These are phyloP conservation scores for Carallia brachiata DNA, from an alignment of 345 rosid genomes.

Conservation along the genomic window DNA sequence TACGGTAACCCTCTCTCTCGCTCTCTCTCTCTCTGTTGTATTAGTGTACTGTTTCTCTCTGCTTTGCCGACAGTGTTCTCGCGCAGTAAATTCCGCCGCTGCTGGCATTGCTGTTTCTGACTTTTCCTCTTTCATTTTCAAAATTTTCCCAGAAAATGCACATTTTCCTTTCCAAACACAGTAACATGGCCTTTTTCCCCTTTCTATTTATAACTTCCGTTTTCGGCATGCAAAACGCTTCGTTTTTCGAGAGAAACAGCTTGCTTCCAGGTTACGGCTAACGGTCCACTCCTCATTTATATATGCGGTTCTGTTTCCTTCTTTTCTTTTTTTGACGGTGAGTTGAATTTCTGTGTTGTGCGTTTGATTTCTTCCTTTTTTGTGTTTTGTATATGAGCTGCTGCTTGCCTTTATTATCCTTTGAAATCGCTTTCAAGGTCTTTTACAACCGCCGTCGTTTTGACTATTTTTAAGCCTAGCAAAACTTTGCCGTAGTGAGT, in stretches of 20 bases:
- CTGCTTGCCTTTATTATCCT: not conserved
- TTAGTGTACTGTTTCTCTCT: constrained; percentile 10
- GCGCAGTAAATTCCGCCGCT: constrained; percentile 14
- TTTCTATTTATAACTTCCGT: constrained; percentile 18
- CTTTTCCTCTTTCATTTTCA: not conserved
- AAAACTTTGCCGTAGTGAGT: constrained; percentile 25
- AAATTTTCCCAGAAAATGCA: constrained; percentile 10
- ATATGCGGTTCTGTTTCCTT: not conserved
- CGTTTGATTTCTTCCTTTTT: not conserved
- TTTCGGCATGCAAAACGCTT: not conserved
- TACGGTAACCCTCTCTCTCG: constrained; percentile 9
- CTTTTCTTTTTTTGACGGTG: not conserved
- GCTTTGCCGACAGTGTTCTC: constrained; percentile 31
- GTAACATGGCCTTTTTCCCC: constrained; percentile 5
- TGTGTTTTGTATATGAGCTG: not conserved
- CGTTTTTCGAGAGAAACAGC: constrained; percentile 3
- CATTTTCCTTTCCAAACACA: not conserved
- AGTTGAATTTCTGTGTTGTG: too few species aligned
- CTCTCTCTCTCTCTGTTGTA: constrained; percentile 11
- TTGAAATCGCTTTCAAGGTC: not conserved
- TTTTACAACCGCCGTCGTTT: constrained; percentile 40
- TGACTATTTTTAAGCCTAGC: constrained; percentile 12
- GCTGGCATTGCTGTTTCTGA: not conserved
- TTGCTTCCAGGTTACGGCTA: not conserved
- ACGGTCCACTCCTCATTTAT: not conserved